Base-by-base conservation (phyloP, 441 rosid species). In the Pelargonium australe region DNA sequence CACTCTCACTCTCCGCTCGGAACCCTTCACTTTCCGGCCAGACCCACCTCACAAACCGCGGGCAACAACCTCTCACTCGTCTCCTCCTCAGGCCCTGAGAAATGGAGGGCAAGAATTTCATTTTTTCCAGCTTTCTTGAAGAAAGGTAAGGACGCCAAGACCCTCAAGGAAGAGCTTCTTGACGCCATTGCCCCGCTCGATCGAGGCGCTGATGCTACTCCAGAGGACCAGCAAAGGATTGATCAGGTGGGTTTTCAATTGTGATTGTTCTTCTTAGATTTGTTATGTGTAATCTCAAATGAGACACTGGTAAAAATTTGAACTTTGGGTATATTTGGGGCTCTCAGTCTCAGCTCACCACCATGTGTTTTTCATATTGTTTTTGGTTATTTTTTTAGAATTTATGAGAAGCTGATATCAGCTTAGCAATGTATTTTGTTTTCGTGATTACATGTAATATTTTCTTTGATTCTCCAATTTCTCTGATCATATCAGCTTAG, bases 121-220 rank as follows among this genome's bases (percentile, higher is more conserved):
- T 93, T 93, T 79, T 91, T 89, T 74, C 91, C 95, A 1, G 84
- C 88, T 68, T 93, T 93, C 79, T 77, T 91, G 73, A 87, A 80
- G 9, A 83, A 81, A 82, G 86, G 89, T 37, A 81, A 88, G 72
- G 86, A 82, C 5, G 83, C 85, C 47, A 82, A 82, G 73, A 73
- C 74, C 66, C 85, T 89, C 25, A 91, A 93, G 64, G 86, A 86
- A 57, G 83, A 91, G 66, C 91, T 89, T 58, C 86, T 91, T 7
- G 85, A 87, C 7, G 90, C 90, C 72, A 89, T 91, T 71, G 82
- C 75, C 14, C 83, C 90, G 17, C 90, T 93, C 34, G 85, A 93
- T 60, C 89, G 96, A 43, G 97, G 98, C 5, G 97, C 97, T 23
- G 85, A 73, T 1, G 98, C 97, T 10, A 72, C 91, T 5, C 87